Conservation (phyloP, 768 basidiomycete genomes). For the Boletus vinaceobasis region DNA sequence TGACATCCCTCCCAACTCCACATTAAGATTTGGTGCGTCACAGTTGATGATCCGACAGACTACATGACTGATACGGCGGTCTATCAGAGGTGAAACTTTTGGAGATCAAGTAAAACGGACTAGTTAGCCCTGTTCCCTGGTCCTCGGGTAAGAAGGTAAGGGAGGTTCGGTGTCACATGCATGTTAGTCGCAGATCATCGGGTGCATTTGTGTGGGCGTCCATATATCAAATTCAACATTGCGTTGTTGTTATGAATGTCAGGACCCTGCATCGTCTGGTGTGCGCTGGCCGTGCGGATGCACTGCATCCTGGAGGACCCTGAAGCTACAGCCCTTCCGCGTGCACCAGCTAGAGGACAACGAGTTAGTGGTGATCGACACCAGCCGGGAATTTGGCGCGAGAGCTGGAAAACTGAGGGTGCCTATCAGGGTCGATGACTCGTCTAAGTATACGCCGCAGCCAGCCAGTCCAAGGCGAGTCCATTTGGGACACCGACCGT, state of each 20-base stretch:
- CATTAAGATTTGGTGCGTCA: slow-evolving; percentile 72
- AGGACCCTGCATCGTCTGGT: slow-evolving; percentile 20
- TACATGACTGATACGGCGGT: slow-evolving; percentile 7
- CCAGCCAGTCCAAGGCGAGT: neutral
- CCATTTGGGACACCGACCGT: slow-evolving; percentile 3
- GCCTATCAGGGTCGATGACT: slow-evolving; percentile 13
- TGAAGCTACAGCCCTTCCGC: slow-evolving; percentile 15
- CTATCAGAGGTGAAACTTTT: slow-evolving; percentile 67
- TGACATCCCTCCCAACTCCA: slow-evolving; percentile 76
- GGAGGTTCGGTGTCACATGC: slow-evolving; percentile 14
- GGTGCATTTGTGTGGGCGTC: slow-evolving; percentile 13
- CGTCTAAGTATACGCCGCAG: neutral
- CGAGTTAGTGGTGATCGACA: neutral
- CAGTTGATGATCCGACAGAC: neutral
- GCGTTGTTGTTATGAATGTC: slow-evolving; percentile 13
- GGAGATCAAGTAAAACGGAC: slow-evolving; percentile 52
- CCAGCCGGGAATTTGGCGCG: neutral
- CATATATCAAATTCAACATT: slow-evolving; percentile 30
- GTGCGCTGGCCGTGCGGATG: slow-evolving; percentile 25
- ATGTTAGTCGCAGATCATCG: slow-evolving; percentile 14
- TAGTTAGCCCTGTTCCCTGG: slow-evolving; percentile 9
- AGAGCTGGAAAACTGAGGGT: neutral
- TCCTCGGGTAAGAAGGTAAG: slow-evolving; percentile 6
- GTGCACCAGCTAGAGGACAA: slow-evolving; percentile 7
- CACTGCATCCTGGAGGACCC: slow-evolving; percentile 21